Conservation (phyloP, 768 basidiomycete genomes). For the Tephrocybe rancida region DNA sequence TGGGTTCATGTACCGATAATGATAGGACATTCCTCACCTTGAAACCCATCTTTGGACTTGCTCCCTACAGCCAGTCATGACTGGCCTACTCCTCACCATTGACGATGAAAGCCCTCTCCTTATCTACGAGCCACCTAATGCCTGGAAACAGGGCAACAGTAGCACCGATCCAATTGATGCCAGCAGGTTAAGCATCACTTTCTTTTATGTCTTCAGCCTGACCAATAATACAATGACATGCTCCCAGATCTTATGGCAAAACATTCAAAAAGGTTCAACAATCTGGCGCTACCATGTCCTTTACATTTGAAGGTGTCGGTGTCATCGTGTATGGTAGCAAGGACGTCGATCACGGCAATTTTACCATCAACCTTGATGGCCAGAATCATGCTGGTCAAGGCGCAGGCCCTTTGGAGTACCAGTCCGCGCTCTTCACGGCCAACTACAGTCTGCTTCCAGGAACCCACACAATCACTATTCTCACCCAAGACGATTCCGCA, state of each 20-base stretch:
- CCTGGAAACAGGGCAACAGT: conserved; percentile 5
- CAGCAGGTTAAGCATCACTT: not conserved
- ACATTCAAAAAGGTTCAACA: conserved; percentile 5
- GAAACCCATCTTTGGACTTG: not conserved
- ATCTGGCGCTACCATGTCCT: conserved; percentile 6
- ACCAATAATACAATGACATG: not conserved
- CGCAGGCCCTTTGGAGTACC: not conserved
- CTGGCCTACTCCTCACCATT: conserved; percentile 1
- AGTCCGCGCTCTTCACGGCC: not conserved
- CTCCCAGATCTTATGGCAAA: not conserved
- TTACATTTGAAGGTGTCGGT: conserved; percentile 9
- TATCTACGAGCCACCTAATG: not conserved
- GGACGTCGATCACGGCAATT: conserved; percentile 6
- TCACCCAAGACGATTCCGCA: not conserved
- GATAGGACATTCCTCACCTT: not conserved
- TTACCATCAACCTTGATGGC: conserved; percentile 8
- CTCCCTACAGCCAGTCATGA: not conserved
- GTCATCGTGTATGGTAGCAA: not conserved
- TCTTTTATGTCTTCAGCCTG: not conserved
- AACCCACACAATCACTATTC: conserved; percentile 2
- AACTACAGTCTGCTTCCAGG: not conserved
- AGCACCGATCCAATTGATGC: not conserved
- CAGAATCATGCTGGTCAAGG: not conserved
- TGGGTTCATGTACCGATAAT: too few relatives aligned
- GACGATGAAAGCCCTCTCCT: conserved; percentile 9